Percentiles rank a stretch among this genome's conserved stretches.
These are phyloP conservation scores for Anisodus tanguticus DNA, from an alignment of 257 asterid genomes.

Conservation along the genomic window DNA sequence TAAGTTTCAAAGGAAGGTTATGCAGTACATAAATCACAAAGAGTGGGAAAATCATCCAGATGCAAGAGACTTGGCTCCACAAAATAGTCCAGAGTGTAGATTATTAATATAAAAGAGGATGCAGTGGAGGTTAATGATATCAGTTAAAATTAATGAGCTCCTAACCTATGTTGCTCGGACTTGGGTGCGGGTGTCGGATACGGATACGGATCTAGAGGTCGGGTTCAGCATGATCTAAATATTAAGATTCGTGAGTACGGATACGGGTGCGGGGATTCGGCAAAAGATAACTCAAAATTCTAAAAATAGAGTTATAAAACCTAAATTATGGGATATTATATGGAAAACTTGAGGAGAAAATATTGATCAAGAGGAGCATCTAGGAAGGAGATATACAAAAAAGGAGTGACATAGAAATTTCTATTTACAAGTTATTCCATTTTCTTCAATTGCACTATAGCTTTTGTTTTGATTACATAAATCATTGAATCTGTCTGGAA, in stretches of 20 bases:
- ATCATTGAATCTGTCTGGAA: too few relatives aligned
- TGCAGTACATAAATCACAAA: background rate
- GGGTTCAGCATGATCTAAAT: background rate
- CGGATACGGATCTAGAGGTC: background rate
- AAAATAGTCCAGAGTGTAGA: background rate
- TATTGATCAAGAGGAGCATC: too few relatives aligned
- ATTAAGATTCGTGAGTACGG: background rate
- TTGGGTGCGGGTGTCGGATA: background rate
- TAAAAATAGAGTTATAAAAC: too few relatives aligned
- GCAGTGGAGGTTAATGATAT: background rate
- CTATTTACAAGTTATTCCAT: too few relatives aligned
- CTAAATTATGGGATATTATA: too few relatives aligned
- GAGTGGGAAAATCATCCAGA: background rate
- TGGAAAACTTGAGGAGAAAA: too few relatives aligned
- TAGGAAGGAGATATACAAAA: too few relatives aligned
- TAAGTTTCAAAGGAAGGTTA: conserved; percentile 8
- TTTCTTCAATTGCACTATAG: too few relatives aligned
- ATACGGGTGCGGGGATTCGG: background rate
- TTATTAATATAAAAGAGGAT: background rate
- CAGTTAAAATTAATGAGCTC: background rate
- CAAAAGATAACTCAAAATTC: too few relatives aligned
- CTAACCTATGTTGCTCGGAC: background rate
- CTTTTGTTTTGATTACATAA: too few relatives aligned
- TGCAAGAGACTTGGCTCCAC: background rate
- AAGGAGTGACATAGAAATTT: too few relatives aligned